Base-by-base conservation (phyloP, 2,329 filamentous ascomycete species). In the Aspergillus aculeatus region DNA sequence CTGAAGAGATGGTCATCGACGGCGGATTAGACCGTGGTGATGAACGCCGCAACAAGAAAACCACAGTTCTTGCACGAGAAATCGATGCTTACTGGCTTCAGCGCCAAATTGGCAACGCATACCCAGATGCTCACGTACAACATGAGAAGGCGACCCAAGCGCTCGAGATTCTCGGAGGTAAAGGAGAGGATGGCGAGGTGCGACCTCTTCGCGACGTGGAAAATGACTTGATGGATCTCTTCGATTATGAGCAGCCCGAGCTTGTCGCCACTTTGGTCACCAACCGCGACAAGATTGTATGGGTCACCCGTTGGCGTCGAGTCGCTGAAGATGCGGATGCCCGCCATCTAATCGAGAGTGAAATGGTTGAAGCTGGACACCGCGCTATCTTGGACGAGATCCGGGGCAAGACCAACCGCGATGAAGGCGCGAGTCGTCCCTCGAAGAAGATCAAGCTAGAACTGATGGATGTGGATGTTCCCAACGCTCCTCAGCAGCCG, bases 51-150 rank as follows among this genome's bases (percentile, higher is more conserved):
- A 77, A 77, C 55, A 81, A 80, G 69, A 75, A 76, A 53, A 71
- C 83, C 50, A 85, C 87, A 52, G 86, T 99, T 58, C 83, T 90
- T 19, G 91, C 91, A 52, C 88, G 94, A 65, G 92, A 97, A 59
- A 96, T 99, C 64, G 95, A 99, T 75, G 94, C 94, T 10, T 99
- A 94, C 78, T 99, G 95, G 95, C 77, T 99, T 61, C 95, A 98
- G 76, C 86, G 95, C 64, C 90, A 97, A 71, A 92, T 99, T 56
- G 94, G 94, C 58, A 83, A 85, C 47, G 82, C 96, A 2, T 98
- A 98, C 72, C 84, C 90, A 12, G 95, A 99, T 76, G 91, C 94
- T 5, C 94, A 98, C 74, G 89, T 88, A 52, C 94, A 97, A 72
- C 91, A 96, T 70, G 91, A 95, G 73, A 98, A 98, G 80, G 95